Base-by-base conservation (phyloP, 2,329 filamentous ascomycete species). In the Alternaria gaisen region DNA sequence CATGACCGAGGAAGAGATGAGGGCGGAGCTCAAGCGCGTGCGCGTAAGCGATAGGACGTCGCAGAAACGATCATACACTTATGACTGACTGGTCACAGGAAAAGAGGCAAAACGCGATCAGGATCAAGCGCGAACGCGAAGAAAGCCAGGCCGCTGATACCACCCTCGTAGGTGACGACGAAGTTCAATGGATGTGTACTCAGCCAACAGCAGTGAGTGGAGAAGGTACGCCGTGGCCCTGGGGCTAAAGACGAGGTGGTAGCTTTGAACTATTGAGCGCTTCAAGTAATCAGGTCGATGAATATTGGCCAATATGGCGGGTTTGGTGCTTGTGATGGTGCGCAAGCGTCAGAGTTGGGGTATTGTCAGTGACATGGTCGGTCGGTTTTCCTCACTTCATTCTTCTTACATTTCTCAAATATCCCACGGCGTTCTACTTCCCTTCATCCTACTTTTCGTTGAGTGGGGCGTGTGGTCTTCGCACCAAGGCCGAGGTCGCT, bases 211-310 rank as follows among this genome's bases (percentile, higher is more conserved):
- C 34, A 8, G 24, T 24, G 32, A 3, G 20, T 4, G 48, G 38
- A 52, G 48, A 52, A 5, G 16, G 3, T 28, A 24, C 10, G 22
- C 16, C 32, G 48, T n/a, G 3, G 2, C 6, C 34, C 48, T 14
- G 11, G 22, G 22, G 5, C 24, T 40, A 22, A 16, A 11, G 48
- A 52, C 20, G 48, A 52, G 10, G 48, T 52, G 7, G 48, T 52
- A 20, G 11, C 10, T 28, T 12, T 28, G 3, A 34, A 52, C 18
- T 7, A 8, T 36, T 48, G 30, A 36, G 4, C 18, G 20, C 3
- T 7, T n/a, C 5, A 20, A 0, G 11, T 11, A n/a, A 16, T 8
- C 20, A 6, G 20, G 18, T 34, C 18, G 40, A 20, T 7, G 40
- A 2, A 8, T 2, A 20, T 5, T 24, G 18, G 40, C 20, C 20